Conservation (phyloP, 1,284 basidiomycete genomes). For the Moniliophthora roreri region DNA sequence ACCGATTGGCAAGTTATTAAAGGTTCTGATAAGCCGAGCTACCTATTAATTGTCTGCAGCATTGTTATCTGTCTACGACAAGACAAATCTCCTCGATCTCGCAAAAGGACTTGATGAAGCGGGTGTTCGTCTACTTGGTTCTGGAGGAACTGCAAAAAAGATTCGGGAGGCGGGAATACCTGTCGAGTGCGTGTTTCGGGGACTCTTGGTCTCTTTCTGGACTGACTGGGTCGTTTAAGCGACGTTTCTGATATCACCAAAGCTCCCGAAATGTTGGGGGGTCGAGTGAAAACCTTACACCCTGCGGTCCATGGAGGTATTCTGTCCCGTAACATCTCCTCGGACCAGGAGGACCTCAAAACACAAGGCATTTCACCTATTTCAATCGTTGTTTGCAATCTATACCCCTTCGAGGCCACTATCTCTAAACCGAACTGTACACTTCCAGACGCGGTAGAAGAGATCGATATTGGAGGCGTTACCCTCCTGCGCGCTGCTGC, state of each 20-base stretch:
- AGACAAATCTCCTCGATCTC: conserved; percentile 87
- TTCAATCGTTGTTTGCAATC: conserved; percentile 96
- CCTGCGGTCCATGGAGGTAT: conserved; percentile 98
- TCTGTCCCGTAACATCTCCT: conserved; percentile 83
- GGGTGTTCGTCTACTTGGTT: conserved; percentile 90
- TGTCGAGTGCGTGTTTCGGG: conserved; percentile 70
- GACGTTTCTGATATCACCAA: conserved; percentile 99
- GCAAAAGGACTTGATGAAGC: conserved; percentile 80
- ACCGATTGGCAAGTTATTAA: conserved; percentile 15
- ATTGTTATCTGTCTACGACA: conserved; percentile 96
- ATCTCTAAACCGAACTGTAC: conserved; percentile 89
- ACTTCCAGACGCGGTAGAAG: conserved; percentile 92
- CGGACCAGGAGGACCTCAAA: conserved; percentile 82
- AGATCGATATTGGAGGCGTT: conserved; percentile 99
- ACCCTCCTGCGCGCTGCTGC: conserved; percentile 97
- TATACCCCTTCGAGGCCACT: conserved; percentile 96
- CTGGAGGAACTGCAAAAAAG: conserved; percentile 96
- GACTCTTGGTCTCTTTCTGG: background rate
- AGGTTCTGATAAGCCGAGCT: background rate
- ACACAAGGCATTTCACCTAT: conserved; percentile 87
- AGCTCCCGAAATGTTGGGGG: conserved; percentile 99
- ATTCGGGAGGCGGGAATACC: conserved; percentile 92
- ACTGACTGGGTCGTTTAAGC: conserved; percentile 40
- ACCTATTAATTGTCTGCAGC: conserved; percentile 57
- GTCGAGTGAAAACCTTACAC: conserved; percentile 98